Evolutionary conservation across 495 filamentous ascomycete genomes (phyloP).

Genomic region (Letharia lupina): DNA sequence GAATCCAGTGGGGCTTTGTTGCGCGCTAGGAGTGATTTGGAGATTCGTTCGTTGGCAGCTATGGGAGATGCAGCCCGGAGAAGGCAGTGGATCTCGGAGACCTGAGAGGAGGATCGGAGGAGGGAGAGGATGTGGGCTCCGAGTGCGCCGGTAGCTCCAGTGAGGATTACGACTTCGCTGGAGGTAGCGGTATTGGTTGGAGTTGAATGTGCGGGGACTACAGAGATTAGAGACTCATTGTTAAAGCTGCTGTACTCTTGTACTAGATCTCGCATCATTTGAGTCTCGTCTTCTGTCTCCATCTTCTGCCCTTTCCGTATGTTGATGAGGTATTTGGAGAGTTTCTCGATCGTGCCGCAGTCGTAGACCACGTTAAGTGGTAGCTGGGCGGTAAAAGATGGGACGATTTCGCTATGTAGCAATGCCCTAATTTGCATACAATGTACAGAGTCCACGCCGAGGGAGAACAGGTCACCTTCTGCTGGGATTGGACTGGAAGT

Average conservation of each 20-base stretch:
- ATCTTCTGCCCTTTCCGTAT: conserved; percentile 25
- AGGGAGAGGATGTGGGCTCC: conserved; percentile 48
- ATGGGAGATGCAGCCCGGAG: conserved; percentile 41
- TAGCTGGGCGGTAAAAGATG: conserved; percentile 13
- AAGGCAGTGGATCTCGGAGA: conserved; percentile 46
- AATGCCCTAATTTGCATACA: conserved; percentile 35
- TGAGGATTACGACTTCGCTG: conserved; percentile 34
- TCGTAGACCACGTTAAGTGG: conserved; percentile 40
- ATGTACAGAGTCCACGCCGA: conserved; percentile 42
- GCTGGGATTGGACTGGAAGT: conserved; percentile 27
- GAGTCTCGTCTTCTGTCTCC: conserved; percentile 24
- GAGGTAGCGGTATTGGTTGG: neutral
- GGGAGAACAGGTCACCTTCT: conserved; percentile 36
- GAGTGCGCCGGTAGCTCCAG: conserved; percentile 55
- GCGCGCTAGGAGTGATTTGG: conserved; percentile 35
- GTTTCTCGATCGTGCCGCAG: conserved; percentile 36
- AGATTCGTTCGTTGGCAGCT: conserved; percentile 43
- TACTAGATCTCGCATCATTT: conserved; percentile 34
- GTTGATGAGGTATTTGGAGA: conserved; percentile 31
- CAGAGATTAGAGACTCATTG: neutral
- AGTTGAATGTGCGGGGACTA: neutral
- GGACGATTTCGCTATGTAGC: conserved; percentile 22
- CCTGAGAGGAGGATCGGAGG: conserved; percentile 29
- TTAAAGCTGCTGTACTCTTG: conserved; percentile 31
- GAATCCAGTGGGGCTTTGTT: conserved; percentile 23